Conservation (phyloP, 129 eudicot species). For the Deinandra increscens region DNA sequence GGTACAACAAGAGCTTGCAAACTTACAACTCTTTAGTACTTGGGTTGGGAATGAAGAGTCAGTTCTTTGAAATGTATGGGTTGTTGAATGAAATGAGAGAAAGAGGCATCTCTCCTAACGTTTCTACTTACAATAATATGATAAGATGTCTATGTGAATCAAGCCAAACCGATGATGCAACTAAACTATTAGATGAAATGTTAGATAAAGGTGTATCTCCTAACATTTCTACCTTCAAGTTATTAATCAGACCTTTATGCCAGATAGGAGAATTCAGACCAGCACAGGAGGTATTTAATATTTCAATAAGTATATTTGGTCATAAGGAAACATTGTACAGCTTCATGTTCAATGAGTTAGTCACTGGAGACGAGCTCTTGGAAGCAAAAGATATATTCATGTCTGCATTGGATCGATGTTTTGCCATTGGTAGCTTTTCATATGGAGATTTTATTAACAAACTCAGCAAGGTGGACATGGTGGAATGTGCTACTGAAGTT, state of each 20-base stretch:
- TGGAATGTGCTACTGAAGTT: slow-evolving; percentile 57
- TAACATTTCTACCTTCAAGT: slow-evolving; percentile 53
- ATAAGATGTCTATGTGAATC: slow-evolving; percentile 67
- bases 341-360: slow-evolving; percentile 76
- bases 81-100: slow-evolving; percentile 87
- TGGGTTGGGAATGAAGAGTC: slow-evolving; percentile 71
- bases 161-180: slow-evolving; percentile 67
- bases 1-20: slow-evolving; percentile 64
- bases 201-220: slow-evolving; percentile 57
- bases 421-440: slow-evolving; percentile 53
- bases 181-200: slow-evolving; percentile 78
- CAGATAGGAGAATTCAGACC: slow-evolving; percentile 77
- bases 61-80: slow-evolving; percentile 91
- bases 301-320: slow-evolving; percentile 56
- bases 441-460: slow-evolving; percentile 67
- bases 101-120: slow-evolving; percentile 67
- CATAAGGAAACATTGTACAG: slow-evolving; percentile 62
- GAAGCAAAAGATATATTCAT: slow-evolving; percentile 71
- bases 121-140: slow-evolving; percentile 67
- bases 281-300: slow-evolving; percentile 76
- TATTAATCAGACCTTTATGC: slow-evolving; percentile 66
- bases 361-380: slow-evolving; percentile 67
- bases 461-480: slow-evolving; percentile 62
- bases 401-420: slow-evolving; percentile 59
- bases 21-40: slow-evolving; percentile 79